Evolutionary conservation across 2,329 filamentous ascomycete genomes (phyloP), one percentile per base, ranked within the genome.

Genomic region (Ophiostoma quercus): DNA sequence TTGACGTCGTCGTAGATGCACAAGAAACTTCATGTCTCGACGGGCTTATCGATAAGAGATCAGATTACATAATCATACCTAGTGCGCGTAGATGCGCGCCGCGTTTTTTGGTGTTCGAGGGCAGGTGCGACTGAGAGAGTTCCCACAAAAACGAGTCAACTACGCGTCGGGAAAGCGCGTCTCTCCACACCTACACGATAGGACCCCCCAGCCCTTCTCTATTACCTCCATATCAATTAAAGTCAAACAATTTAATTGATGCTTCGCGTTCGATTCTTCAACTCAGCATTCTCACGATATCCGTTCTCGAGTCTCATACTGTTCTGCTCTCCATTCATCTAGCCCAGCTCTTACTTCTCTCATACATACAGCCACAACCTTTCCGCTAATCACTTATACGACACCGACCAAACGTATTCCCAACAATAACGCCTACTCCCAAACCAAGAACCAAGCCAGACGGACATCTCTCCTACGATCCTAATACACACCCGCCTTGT

Each of bases 111-210:
- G 66, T 65, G 69, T 51, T 37, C 14, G 29, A 68, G 65, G 66
- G 66, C 57, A 70, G 69, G 57, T 22, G 66, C 41, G 65, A 66
- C 65, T 37, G 16, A 19, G n/a, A n/a, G 47, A n/a, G 39, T 8
- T 41, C 25, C 68, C 69, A 67, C 66, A 66, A 66, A 68, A 68
- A 66, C 63, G 39, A 68, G n/a, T 66, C 57, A 12, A 51, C 60
- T 32, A 65, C 69, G 69, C 69, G 69, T 68, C 69, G 57, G 66
- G 66, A 65, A 68, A 68, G 66, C 69, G 69, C 69, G 69, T 71
- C 69, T 66, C 47, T 68, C 47, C 69, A 68, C 69, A 39, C 37
- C 67, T 22, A 62, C 34, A 66, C 32, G 51, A 8, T 57, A 22
- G 25, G 22, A 57, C 62, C 32, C 62, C 32, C 60, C 60, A 32